Conservation (phyloP, 1,284 basidiomycete species). For the Singerocomus inundabilis region DNA sequence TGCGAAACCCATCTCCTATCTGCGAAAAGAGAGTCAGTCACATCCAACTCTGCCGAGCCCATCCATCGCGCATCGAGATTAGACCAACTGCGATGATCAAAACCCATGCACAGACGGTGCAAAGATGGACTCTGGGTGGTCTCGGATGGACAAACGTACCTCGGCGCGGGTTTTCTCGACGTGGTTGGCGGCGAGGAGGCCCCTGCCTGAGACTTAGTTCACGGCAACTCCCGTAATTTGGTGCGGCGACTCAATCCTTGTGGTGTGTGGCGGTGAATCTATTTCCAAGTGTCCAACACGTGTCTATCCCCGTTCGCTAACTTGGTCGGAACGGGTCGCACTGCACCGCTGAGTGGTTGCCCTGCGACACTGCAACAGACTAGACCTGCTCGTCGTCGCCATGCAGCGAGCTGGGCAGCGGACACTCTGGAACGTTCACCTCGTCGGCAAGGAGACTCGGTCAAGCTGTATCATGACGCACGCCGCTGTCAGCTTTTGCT, state of each 20-base stretch:
- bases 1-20: constrained; percentile 70
- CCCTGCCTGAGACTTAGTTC: neutral
- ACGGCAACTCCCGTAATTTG: constrained; percentile 27
- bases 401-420: neutral
- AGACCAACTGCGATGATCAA: constrained; percentile 1
- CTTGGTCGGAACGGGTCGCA: too few species aligned
- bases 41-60: constrained; percentile 29
- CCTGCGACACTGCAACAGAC: too few species aligned
- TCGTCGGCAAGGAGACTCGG: neutral
- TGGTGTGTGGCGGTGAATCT: too few species aligned
- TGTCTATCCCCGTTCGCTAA: too few species aligned
- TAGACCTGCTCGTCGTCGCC: neutral
- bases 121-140: constrained; percentile 3
- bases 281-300: too few species aligned
- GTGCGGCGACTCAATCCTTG: constrained; percentile 23
- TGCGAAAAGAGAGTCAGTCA: constrained; percentile 23
- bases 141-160: constrained; percentile 24
- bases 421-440: too few species aligned
- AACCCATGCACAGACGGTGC: neutral
- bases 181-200: constrained; percentile 25
- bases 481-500: constrained; percentile 12
- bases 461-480: neutral
- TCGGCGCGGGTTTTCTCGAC: constrained; percentile 34
- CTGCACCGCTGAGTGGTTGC: too few species aligned
- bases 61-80: constrained; percentile 23